phyloP scores from a whole-genome alignment of 176 grass and related monocot genomes.

The Poa annua region DNA sequence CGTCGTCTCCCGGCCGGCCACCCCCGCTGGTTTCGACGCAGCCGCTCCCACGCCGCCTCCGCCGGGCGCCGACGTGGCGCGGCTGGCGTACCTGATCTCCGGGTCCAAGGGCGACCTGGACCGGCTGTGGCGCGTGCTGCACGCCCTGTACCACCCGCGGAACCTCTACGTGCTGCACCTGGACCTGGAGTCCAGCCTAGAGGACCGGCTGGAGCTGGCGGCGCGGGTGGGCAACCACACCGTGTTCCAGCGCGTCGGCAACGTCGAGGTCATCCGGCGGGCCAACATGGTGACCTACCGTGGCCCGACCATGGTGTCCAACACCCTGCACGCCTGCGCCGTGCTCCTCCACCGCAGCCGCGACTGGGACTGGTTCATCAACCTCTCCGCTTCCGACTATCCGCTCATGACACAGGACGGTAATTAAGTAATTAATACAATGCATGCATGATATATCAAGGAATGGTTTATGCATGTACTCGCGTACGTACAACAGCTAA shows the following conservation, averaged over 20 bases:
- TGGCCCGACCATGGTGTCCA: slow-evolving; percentile 76
- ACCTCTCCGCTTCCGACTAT: slow-evolving; percentile 77
- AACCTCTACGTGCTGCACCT: slow-evolving; percentile 80
- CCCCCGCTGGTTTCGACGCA: not conserved
- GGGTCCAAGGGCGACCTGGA: slow-evolving; percentile 58
- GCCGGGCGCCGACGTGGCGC: slow-evolving; percentile 20
- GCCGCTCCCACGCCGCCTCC: not conserved
- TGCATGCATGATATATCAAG: not conserved
- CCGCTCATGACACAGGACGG: slow-evolving; percentile 78
- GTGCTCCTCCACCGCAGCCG: slow-evolving; percentile 24
- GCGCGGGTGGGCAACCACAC: not conserved
- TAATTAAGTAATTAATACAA: not conserved
- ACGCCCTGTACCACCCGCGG: slow-evolving; percentile 71
- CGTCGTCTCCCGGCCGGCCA: not conserved
- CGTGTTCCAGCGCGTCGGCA: slow-evolving; percentile 22
- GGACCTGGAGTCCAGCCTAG: slow-evolving; percentile 51
- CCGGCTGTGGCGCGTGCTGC: slow-evolving; percentile 61
- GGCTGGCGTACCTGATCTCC: slow-evolving; percentile 76
- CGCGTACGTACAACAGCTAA: no score
- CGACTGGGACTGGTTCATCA: slow-evolving; percentile 86
- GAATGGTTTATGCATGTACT: not conserved
- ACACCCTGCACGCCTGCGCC: slow-evolving; percentile 70
- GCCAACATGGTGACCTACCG: slow-evolving; percentile 83
- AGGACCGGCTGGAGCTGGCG: slow-evolving; percentile 49
- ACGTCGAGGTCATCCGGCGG: slow-evolving; percentile 62